Base-by-base conservation (phyloP, 495 filamentous ascomycete genomes). In the Aspergillus ostianus region DNA sequence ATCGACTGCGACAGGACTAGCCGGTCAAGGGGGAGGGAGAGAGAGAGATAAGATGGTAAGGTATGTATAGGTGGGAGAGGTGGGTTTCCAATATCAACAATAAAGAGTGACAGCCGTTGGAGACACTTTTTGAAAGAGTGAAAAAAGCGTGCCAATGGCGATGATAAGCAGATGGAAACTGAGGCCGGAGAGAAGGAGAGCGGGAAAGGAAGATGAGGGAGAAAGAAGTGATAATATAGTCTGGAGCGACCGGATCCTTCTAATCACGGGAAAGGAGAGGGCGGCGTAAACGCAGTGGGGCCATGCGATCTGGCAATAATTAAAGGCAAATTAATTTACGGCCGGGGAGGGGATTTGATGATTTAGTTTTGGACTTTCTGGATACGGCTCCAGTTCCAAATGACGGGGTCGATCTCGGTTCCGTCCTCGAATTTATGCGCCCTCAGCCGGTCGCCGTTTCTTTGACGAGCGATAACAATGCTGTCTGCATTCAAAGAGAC, bases 41-140 rank as follows among this genome's bases (percentile, higher is more conserved):
- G n/a, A 51, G 45, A 19, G 53, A 45, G 41, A 63, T 51, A 12
- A 12, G 10, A 32, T 12, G 30, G 30, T 7, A 52, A 53, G 32
- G 47, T 52, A 56, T 56, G 56, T 70, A 62, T 60, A n/a, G n/a
- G 63, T 57, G 54, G 59, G 64, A 61, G 36, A 61, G 36, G 62
- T 58, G 57, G 52, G 57, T 58, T 58, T 57, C 51, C 50, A 59
- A 56, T 61, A 60, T 59, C 30, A 32, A 54, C 50, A 62, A 75
- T 41, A 73, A 78, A 60, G 75, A 78, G 67, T 72, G 75, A 76
- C 74, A 70, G 69, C 68, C 75, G 58, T 58, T 50, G 61, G 55
- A 53, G 62, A 69, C 71, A 71, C 70, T 67, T 68, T 66, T 71
- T 68, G 60, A 76, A 75, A n/a, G 73, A 73, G 67, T 68, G 69